A percentile compares a stretch with the other conserved stretches of the same genome.
Evolutionary conservation across 768 basidiomycete species (phyloP).

Genomic region (Psilocybe subaeruginosa): DNA sequence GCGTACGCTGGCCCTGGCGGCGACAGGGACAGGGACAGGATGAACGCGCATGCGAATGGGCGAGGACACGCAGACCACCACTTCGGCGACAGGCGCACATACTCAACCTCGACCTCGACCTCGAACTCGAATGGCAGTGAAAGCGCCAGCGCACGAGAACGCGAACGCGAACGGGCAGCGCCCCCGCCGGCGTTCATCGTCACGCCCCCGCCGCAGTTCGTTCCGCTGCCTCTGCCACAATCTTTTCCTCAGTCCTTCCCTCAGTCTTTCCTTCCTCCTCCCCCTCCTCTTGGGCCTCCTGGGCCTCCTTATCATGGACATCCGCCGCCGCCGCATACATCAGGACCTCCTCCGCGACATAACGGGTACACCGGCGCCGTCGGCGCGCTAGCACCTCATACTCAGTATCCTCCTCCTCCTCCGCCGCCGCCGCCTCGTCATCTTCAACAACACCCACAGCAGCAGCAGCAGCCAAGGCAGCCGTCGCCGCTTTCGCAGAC

Average conservation of each 20-base stretch:
- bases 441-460: neutral
- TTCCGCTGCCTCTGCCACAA: neutral
- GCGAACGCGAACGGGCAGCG: too few species aligned
- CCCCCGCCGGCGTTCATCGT: neutral
- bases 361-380: neutral
- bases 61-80: neutral
- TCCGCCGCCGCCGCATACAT: neutral
- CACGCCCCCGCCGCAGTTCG: neutral
- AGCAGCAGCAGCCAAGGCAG: neutral
- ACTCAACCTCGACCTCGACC: too few species aligned
- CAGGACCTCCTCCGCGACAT: too few species aligned
- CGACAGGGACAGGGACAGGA: too few species aligned
- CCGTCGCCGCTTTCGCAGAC: conserved; percentile 37
- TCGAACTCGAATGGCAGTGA: too few species aligned
- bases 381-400: too few species aligned
- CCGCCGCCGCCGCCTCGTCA: neutral
- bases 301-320: neutral
- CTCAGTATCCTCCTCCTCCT: neutral
- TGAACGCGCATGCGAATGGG: too few species aligned
- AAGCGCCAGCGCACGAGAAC: too few species aligned
- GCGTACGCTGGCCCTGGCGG: too few species aligned
- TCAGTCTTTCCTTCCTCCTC: neutral
- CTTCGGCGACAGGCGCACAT: too few species aligned
- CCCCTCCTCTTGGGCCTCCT: neutral
- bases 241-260: too few species aligned